These are phyloP conservation scores for Aphanoascus verrucosus DNA, from an alignment of 2,329 filamentous ascomycete species.

Conservation along the genomic window DNA sequence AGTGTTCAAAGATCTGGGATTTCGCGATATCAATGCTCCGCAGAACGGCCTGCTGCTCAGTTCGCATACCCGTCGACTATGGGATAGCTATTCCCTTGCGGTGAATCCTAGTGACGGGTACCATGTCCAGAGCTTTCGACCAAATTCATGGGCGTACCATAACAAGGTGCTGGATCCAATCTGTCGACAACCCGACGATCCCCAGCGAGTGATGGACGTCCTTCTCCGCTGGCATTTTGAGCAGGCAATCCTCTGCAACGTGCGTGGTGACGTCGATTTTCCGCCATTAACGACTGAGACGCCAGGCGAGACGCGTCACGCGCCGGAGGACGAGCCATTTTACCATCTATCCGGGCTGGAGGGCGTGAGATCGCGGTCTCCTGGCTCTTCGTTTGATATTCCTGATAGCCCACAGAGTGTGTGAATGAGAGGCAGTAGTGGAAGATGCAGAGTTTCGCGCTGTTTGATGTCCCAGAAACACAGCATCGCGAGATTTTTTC, in stretches of 20 bases:
- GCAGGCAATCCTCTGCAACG: constrained; percentile 17
- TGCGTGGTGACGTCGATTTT: constrained; percentile 13
- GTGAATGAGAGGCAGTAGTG: too few relatives aligned
- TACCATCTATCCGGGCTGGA: neutral
- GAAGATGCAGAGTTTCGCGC: too few relatives aligned
- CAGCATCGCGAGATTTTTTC: too few relatives aligned
- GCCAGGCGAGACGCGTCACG: neutral
- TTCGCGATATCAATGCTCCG: constrained; percentile 19
- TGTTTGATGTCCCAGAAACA: too few relatives aligned
- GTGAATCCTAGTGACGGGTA: constrained; percentile 21
- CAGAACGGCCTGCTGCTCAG: constrained; percentile 23
- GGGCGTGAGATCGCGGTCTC: neutral
- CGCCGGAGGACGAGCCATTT: neutral
- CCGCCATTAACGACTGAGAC: neutral
- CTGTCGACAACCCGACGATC: neutral
- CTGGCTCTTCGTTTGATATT: too few relatives aligned
- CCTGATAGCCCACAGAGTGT: too few relatives aligned
- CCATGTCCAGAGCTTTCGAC: constrained; percentile 20
- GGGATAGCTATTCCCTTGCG: constrained; percentile 19
- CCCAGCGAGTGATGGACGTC: neutral
- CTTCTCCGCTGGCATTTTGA: constrained; percentile 20
- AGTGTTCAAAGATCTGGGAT: constrained; percentile 16
- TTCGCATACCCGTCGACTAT: constrained; percentile 17
- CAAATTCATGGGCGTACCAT: constrained; percentile 12
- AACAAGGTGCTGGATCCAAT: neutral